These are phyloP conservation scores for Gentiana straminea DNA, from an alignment of 257 asterid species.

Conservation along the genomic window DNA sequence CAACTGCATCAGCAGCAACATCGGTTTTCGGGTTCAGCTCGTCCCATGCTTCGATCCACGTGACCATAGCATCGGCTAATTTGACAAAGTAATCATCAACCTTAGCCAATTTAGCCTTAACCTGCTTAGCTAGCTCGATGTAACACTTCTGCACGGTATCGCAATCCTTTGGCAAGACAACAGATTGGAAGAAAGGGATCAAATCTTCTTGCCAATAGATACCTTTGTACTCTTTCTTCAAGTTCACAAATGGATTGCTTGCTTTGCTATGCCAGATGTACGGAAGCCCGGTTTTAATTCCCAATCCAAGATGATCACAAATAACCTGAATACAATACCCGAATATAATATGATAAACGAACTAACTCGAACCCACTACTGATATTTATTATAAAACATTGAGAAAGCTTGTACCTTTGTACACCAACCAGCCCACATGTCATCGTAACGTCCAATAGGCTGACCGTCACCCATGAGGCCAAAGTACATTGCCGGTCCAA, in stretches of 20 bases:
- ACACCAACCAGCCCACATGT: conserved; percentile 85
- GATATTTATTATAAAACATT: background rate
- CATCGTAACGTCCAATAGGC: conserved; percentile 64
- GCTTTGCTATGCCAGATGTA: conserved; percentile 77
- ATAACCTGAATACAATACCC: conserved; percentile 29
- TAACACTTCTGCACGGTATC: conserved; percentile 46
- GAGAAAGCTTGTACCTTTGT: conserved; percentile 26
- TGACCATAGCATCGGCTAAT: conserved; percentile 51
- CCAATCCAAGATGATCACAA: conserved; percentile 50
- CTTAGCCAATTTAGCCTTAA: conserved; percentile 44
- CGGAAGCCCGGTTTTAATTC: conserved; percentile 48
- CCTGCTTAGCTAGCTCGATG: conserved; percentile 49
- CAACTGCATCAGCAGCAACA: conserved; percentile 6
- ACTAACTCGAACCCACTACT: background rate
- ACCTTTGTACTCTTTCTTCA: conserved; percentile 59
- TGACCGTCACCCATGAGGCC: conserved; percentile 79
- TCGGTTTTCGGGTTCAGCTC: conserved; percentile 29
- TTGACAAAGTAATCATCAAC: conserved; percentile 46
- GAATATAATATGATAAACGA: background rate
- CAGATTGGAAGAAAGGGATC: conserved; percentile 51
- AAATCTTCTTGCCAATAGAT: conserved; percentile 65
- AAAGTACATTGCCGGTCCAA: conserved; percentile 68
- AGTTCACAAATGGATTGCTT: conserved; percentile 60
- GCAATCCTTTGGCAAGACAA: conserved; percentile 33
- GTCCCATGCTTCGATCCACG: conserved; percentile 64